Evolutionary conservation across 495 filamentous ascomycete genomes (phyloP).

Genomic region (Bombardia bombarda): DNA sequence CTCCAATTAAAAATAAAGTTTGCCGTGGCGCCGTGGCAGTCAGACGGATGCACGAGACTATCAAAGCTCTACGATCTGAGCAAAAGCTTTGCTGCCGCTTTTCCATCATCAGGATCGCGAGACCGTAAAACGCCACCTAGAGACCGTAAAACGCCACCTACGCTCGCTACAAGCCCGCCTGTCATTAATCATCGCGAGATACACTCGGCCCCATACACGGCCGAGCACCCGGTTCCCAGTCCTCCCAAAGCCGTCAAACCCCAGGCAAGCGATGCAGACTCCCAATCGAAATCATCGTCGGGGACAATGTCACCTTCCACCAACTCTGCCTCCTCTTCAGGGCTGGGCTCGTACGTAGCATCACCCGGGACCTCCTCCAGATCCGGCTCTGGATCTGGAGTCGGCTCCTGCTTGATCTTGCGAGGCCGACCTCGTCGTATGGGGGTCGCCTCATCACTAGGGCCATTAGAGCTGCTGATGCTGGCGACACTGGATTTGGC

Average conservation of each 20-base stretch:
- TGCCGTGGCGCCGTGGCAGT: too few relatives aligned
- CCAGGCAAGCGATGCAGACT: slow-evolving; percentile 37
- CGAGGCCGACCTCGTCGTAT: slow-evolving; percentile 17
- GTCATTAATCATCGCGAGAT: slow-evolving; percentile 21
- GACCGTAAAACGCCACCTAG: too few relatives aligned
- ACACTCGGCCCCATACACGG: slow-evolving; percentile 38
- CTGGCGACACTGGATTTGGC: slow-evolving; percentile 12
- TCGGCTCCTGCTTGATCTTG: slow-evolving; percentile 20
- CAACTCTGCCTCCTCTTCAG: slow-evolving; percentile 10
- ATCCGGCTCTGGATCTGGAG: slow-evolving; percentile 16
- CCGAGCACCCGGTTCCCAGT: slow-evolving; percentile 30
- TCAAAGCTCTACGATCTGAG: too few relatives aligned
- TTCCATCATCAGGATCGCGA: too few relatives aligned
- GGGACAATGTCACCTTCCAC: slow-evolving; percentile 25
- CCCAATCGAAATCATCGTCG: slow-evolving; percentile 34
- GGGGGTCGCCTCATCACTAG: slow-evolving; percentile 8
- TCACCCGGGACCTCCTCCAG: slow-evolving; percentile 10
- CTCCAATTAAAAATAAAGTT: too few relatives aligned
- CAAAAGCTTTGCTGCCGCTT: too few relatives aligned
- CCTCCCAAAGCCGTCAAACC: slow-evolving; percentile 32
- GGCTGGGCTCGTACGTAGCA: slow-evolving; percentile 21
- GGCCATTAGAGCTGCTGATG: slow-evolving; percentile 11
- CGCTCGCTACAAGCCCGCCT: neutral
- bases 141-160: neutral
- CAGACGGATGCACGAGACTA: too few relatives aligned